Evolutionary conservation across 2,329 filamentous ascomycete genomes (phyloP).

Genomic region (Microsporum audouinii): DNA sequence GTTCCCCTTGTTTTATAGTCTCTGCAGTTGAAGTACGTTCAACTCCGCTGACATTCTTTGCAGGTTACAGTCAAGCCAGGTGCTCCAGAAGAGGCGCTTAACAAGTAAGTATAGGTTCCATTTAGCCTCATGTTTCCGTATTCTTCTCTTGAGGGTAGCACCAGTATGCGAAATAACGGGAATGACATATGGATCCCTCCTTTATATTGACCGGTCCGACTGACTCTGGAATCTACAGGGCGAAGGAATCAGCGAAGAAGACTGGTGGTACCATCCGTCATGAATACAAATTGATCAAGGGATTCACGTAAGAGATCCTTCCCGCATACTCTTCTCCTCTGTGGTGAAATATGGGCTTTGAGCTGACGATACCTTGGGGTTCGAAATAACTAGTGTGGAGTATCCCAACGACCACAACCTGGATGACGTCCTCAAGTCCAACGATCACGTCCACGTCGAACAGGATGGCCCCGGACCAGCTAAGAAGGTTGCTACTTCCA

Average conservation of each 20-base stretch:
- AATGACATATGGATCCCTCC: neutral
- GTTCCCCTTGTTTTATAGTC: neutral
- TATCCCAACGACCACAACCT: conserved; percentile 50
- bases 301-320: conserved; percentile 59
- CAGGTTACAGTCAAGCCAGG: conserved; percentile 72
- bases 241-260: conserved; percentile 61
- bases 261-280: conserved; percentile 76
- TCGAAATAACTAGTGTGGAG: conserved; percentile 49
- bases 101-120: conserved; percentile 42
- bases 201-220: conserved; percentile 12
- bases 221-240: conserved; percentile 36
- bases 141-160: neutral
- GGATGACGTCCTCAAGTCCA: conserved; percentile 52
- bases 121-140: neutral
- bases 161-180: neutral
- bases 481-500: conserved; percentile 34
- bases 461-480: conserved; percentile 57
- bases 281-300: conserved; percentile 80
- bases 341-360: neutral
- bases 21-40: neutral
- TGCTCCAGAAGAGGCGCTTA: conserved; percentile 54
- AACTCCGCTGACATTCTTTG: neutral
- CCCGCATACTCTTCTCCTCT: neutral
- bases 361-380: neutral
- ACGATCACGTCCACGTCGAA: conserved; percentile 72